These are phyloP conservation scores for Ceratorhiza oryzae-sativae DNA, from an alignment of 1,284 basidiomycete species.

Conservation along the genomic window DNA sequence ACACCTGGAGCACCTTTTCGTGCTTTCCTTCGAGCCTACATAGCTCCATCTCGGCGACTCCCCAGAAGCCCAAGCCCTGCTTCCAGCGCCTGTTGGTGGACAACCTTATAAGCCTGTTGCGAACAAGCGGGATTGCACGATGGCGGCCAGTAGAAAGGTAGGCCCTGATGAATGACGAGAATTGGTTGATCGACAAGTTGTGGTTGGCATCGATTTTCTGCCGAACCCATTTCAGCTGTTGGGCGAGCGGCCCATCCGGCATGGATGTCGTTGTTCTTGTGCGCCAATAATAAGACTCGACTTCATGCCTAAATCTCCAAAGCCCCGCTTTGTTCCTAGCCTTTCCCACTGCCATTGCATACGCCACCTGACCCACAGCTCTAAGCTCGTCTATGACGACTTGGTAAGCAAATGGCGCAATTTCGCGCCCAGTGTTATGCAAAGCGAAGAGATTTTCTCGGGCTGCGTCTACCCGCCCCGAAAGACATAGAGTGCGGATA, in stretches of 20 bases:
- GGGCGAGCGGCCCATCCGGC: not conserved
- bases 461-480: conserved; percentile 21
- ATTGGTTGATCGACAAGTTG: not conserved
- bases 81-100: not conserved
- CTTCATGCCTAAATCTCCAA: not conserved
- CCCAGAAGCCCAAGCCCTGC: not conserved
- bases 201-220: not conserved
- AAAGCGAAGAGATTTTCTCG: conserved; percentile 7
- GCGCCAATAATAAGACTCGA: too few species aligned
- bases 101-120: not conserved
- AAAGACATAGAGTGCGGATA: conserved; percentile 17
- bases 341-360: not conserved
- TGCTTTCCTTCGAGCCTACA: conserved; percentile 3
- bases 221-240: conserved; percentile 13
- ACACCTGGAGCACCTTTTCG: not conserved
- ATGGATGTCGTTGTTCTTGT: not conserved
- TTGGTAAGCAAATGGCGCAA: conserved; percentile 8
- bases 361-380: not conserved
- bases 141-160: not conserved
- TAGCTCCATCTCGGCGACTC: conserved; percentile 23
- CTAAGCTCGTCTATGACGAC: conserved; percentile 22
- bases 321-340: not conserved
- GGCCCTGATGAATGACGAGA: conserved; percentile 14
- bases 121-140: conserved; percentile 6
- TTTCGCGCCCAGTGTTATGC: not conserved